Evolutionary conservation across 768 basidiomycete genomes (phyloP).

Genomic region (Lentinula detonsa): DNA sequence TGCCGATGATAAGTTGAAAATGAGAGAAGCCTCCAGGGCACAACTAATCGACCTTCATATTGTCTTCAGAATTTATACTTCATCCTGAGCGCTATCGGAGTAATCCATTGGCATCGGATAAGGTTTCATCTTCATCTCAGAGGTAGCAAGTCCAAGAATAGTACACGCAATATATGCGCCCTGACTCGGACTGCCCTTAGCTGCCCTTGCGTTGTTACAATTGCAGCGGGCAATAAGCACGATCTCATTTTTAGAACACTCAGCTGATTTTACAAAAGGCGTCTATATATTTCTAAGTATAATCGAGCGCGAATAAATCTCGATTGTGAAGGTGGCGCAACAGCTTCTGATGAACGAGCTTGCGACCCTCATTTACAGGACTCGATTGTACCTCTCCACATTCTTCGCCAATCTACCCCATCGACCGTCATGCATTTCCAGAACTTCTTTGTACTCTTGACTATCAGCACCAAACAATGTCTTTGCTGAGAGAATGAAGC

Average conservation of each 20-base stretch:
- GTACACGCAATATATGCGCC: background rate
- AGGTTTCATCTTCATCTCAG: background rate
- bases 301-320: background rate
- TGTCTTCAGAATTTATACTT: background rate
- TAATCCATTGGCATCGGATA: background rate
- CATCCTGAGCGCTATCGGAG: background rate
- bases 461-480: slow-evolving; percentile 12
- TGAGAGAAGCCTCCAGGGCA: background rate
- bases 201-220: too few relatives aligned
- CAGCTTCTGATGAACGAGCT: background rate
- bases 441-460: slow-evolving; percentile 18
- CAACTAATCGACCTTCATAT: background rate
- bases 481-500: slow-evolving; percentile 14
- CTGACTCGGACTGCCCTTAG: background rate
- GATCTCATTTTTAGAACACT: background rate
- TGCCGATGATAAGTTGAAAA: background rate
- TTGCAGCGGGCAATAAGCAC: background rate
- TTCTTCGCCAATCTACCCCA: slow-evolving; percentile 16
- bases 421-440: slow-evolving; percentile 14
- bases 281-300: background rate
- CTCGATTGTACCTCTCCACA: slow-evolving; percentile 12
- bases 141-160: background rate
- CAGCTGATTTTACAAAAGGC: background rate
- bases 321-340: background rate
- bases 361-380: background rate